Base-by-base conservation (phyloP, 805 yeast genomes). In the Ogataea wickerhamii region DNA sequence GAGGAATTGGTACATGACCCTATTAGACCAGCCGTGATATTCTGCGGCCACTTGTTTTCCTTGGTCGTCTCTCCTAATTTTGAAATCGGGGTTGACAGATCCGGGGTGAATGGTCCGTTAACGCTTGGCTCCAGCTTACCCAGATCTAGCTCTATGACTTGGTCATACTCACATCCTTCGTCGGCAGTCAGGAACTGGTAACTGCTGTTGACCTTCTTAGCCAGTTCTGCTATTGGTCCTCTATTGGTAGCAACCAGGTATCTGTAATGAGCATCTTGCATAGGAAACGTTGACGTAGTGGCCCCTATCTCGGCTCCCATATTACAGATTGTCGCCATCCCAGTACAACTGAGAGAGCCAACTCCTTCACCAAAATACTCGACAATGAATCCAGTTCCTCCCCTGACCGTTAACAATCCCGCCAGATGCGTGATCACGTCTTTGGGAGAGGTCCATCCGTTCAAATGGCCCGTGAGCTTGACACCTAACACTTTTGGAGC, bases 301-400 rank as follows among this genome's bases (percentile, higher is more conserved):
- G 97, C 97, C 71, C 98, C 98, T 54, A 89, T 88, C 71, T 89
- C 98, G 52, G 98, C 98, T 75, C 98, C 98, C 98, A 89, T 89
- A 70, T 89, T 89, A 78, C 98, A 89, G 70, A 89, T 89, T 56
- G 98, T 89, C 64, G 94, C 98, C 98, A 89, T 89, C 77, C 98
- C 98, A 36, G 98, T 91, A 69, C 96, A 87, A 35, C 95, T 85
- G 66, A 89, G 82, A 43, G 91, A 76, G 58, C 83, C 78, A 40
- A 89, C 89, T 76, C 98, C 98, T 38, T 82, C 88, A 66, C 98
- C 98, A 59, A 82, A 89, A 74, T 89, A 89, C 73, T 89, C 98
- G 51, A 91, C 94, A 61, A 89, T 88, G 63, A 79, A 79, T 66
- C 98, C 98, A 40, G 98, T 89, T 70, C 98, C 98, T 72, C 98